Conservation (phyloP, 768 basidiomycete genomes). For the Tylopilus plumbeoviolaceoides region DNA sequence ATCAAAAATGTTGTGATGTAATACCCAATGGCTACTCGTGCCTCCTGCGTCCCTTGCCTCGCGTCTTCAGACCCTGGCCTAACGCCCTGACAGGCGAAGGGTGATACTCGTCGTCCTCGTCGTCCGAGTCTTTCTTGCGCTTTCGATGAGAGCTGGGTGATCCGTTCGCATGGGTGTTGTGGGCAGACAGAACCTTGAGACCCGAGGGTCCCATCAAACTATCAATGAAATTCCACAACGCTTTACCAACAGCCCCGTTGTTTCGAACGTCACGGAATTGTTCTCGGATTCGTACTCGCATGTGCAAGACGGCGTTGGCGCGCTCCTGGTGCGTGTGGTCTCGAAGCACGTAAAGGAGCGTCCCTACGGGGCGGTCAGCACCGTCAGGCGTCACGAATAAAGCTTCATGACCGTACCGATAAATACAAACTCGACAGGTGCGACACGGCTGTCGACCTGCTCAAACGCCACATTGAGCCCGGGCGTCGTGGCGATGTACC, state of each 20-base stretch:
- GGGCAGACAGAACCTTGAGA: constrained; percentile 28
- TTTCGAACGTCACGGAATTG: constrained; percentile 62
- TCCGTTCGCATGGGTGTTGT: constrained; percentile 11
- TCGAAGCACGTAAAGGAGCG: constrained; percentile 57
- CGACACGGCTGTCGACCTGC: constrained; percentile 54
- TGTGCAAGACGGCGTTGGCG: constrained; percentile 51
- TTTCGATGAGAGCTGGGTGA: constrained; percentile 25
- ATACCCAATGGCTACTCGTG: background rate
- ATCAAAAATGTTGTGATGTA: background rate
- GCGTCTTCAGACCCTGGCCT: constrained; percentile 38
- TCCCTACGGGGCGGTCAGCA: constrained; percentile 42
- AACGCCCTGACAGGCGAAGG: constrained; percentile 41
- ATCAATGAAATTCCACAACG: constrained; percentile 56
- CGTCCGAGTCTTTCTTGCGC: constrained; percentile 29
- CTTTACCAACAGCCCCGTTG: constrained; percentile 51
- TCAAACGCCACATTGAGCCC: constrained; percentile 46
- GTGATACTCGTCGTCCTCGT: constrained; percentile 46
- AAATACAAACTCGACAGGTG: constrained; percentile 77
- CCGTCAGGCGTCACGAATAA: background rate
- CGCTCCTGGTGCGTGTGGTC: constrained; percentile 39
- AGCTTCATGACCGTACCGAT: constrained; percentile 47
- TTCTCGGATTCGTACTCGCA: constrained; percentile 54
- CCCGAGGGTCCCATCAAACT: constrained; percentile 34
- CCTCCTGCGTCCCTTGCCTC: constrained; percentile 34
- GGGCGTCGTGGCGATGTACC: constrained; percentile 44